These are phyloP conservation scores for Peniophora sp. DNA, from an alignment of 1,284 basidiomycete species.

Conservation along the genomic window DNA sequence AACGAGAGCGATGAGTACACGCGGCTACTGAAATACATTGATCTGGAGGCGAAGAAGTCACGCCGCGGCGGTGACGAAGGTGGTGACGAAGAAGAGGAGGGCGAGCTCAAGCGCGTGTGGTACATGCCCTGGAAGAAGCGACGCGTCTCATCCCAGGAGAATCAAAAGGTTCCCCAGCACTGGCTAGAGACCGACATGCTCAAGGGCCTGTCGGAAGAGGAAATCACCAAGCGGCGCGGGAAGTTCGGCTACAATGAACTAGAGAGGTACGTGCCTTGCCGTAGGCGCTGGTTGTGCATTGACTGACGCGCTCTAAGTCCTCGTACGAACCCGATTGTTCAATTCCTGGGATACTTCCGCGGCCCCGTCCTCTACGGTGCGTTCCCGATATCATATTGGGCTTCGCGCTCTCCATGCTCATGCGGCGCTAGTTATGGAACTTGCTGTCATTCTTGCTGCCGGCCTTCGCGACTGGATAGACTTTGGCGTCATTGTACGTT, in stretches of 20 bases:
- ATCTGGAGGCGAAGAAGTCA: conserved; percentile 10
- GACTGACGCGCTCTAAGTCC: conserved; percentile 16
- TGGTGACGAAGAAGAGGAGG: conserved; percentile 10
- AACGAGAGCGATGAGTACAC: conserved; percentile 13
- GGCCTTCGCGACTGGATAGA: conserved; percentile 48
- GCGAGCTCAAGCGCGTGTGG: conserved; percentile 15
- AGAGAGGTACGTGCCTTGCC: conserved; percentile 20
- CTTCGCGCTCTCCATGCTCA: too few species aligned
- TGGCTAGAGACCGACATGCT: conserved; percentile 40
- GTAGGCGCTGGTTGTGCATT: not conserved
- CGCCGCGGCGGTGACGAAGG: conserved; percentile 6
- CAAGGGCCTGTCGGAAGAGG: conserved; percentile 31
- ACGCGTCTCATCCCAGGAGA: conserved; percentile 15
- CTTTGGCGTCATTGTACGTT: conserved; percentile 41
- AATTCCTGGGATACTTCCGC: conserved; percentile 38
- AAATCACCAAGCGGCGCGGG: conserved; percentile 25
- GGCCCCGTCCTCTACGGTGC: conserved; percentile 39
- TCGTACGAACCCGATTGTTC: conserved; percentile 38
- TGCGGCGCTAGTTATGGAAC: conserved; percentile 37
- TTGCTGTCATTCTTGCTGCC: conserved; percentile 44
- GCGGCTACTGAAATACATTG: conserved; percentile 14
- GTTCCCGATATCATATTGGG: not conserved
- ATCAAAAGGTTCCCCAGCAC: conserved; percentile 21
- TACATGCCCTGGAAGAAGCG: conserved; percentile 31
- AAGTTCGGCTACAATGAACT: conserved; percentile 40